phyloP scores from a whole-genome alignment of 495 filamentous ascomycete genomes.

The Glarea lozoyensis region DNA sequence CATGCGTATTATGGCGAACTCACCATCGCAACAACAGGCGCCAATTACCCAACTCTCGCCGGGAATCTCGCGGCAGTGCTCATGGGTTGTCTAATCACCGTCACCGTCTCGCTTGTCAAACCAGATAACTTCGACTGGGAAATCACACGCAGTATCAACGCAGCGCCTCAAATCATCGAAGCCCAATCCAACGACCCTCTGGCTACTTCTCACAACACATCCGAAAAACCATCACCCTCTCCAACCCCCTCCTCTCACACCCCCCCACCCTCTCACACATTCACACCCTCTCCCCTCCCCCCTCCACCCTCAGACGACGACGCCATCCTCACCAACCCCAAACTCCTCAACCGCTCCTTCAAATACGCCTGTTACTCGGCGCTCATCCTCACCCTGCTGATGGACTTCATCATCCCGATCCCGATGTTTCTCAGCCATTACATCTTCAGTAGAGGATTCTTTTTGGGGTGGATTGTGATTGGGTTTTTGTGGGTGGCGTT shows the following conservation, averaged over 20 bases:
- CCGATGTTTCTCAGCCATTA: constrained; percentile 31
- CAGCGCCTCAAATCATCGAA: neutral
- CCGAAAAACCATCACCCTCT: neutral
- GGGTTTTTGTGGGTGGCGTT: constrained; percentile 36
- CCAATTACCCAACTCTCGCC: constrained; percentile 72
- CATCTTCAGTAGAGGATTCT: constrained; percentile 28
- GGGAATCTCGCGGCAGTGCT: constrained; percentile 68
- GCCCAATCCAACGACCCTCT: too few species aligned
- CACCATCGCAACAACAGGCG: constrained; percentile 52
- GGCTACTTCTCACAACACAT: neutral
- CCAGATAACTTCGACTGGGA: constrained; percentile 79
- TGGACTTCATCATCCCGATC: constrained; percentile 32
- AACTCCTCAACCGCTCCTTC: constrained; percentile 22
- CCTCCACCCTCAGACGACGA: neutral
- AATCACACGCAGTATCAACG: constrained; percentile 64
- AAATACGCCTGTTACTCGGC: constrained; percentile 22
- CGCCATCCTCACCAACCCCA: constrained; percentile 10
- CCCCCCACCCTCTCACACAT: neutral
- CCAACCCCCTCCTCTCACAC: neutral
- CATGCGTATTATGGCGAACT: constrained; percentile 52
- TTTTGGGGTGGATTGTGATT: constrained; percentile 36
- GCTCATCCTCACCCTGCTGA: constrained; percentile 24
- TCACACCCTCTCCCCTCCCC: neutral
- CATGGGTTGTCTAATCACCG: constrained; percentile 60
- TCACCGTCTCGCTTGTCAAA: neutral